Conservation (phyloP, 192 early-diverging fungal species). For the Coemansia aciculifera region DNA sequence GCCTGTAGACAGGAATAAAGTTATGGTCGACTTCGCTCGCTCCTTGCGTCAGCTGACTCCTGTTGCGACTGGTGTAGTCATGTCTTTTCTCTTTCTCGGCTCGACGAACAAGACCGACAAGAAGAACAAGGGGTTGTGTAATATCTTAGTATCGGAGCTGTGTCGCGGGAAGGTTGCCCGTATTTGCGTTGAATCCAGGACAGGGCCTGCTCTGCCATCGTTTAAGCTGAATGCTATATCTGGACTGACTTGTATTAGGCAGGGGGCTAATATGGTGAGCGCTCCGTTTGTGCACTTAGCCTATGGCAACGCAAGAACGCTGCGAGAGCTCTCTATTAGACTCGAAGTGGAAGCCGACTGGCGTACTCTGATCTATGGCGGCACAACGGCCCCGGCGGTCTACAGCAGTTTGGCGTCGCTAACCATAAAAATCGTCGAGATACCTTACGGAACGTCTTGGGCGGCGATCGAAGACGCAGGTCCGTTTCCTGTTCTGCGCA, state of each 20-base stretch:
- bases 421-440: not conserved
- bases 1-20: not conserved
- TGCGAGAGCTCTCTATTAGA: not conserved
- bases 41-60: no score
- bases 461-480: not conserved
- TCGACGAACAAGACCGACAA: not conserved
- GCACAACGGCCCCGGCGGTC: not conserved
- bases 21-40: no score
- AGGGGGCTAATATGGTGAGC: not conserved
- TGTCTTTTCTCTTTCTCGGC: no score
- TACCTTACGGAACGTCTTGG: not conserved
- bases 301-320: not conserved
- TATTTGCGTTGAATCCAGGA: not conserved
- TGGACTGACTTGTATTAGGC: not conserved
- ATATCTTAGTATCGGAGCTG: not conserved
- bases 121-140: not conserved
- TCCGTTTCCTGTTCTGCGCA: not conserved
- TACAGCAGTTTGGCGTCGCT: not conserved
- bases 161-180: not conserved
- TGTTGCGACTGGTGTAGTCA: no score
- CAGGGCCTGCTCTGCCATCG: not conserved
- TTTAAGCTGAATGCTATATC: not conserved
- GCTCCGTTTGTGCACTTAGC: not conserved
- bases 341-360: not conserved
- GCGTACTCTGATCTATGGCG: not conserved